A percentile compares a stretch with the other conserved stretches of the same genome.
Evolutionary conservation across 805 yeast genomes (phyloP).

Genomic region (Starmerella vaccinii): DNA sequence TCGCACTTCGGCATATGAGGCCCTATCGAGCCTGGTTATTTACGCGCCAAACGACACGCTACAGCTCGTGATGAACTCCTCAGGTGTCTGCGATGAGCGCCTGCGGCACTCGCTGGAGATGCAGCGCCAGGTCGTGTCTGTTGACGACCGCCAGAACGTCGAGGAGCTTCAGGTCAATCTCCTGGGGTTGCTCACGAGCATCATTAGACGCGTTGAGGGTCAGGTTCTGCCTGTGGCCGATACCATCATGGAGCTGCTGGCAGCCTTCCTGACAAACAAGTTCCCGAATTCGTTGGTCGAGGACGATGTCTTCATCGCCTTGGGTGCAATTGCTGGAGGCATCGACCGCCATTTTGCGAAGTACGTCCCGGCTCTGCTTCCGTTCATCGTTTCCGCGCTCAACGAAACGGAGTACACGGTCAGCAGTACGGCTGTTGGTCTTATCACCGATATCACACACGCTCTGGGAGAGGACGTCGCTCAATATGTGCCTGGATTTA

Average conservation of each 20-base stretch:
- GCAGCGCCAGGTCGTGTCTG: conserved; percentile 47
- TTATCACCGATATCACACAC: conserved; percentile 88
- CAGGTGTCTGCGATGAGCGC: conserved; percentile 61
- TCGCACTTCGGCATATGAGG: conserved; percentile 95
- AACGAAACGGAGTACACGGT: conserved; percentile 74
- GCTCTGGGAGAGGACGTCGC: conserved; percentile 66
- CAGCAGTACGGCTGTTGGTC: conserved; percentile 83
- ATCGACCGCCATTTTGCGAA: conserved; percentile 58
- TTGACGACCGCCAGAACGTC: conserved; percentile 65
- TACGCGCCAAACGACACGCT: conserved; percentile 63
- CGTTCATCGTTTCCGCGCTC: conserved; percentile 69
- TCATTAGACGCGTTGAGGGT: conserved; percentile 66
- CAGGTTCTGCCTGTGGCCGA: conserved; percentile 60
- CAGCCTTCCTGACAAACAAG: conserved; percentile 57
- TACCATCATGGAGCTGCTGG: conserved; percentile 70
- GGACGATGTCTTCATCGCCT: conserved; percentile 87
- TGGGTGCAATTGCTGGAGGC: conserved; percentile 80
- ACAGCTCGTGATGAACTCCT: conserved; percentile 58
- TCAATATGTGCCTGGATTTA: conserved; percentile 68
- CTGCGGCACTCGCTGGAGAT: conserved; percentile 57
- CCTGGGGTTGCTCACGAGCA: conserved; percentile 66
- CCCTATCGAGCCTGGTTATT: conserved; percentile 69
- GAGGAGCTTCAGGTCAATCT: conserved; percentile 80
- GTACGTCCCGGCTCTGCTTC: conserved; percentile 74
- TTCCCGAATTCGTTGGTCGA: conserved; percentile 69